These are phyloP conservation scores for Salvia hispanica DNA, from an alignment of 257 asterid genomes.

Conservation along the genomic window DNA sequence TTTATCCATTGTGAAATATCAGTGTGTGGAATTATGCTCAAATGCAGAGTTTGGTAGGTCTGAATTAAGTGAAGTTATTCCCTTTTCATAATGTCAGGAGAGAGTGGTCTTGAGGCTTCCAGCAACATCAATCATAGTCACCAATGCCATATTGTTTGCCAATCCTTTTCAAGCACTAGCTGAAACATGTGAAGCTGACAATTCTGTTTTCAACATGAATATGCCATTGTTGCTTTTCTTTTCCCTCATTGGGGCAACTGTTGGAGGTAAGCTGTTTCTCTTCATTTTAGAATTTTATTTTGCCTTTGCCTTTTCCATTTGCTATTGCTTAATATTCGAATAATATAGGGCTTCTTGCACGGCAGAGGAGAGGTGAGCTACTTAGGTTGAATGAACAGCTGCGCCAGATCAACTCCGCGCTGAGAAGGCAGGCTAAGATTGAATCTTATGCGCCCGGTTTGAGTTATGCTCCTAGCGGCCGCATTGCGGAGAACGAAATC, in stretches of 20 bases:
- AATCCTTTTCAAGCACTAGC: constrained; percentile 80
- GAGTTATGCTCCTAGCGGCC: constrained; percentile 89
- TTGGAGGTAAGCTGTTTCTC: constrained; percentile 66
- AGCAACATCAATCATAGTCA: constrained; percentile 41
- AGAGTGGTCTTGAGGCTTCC: constrained; percentile 40
- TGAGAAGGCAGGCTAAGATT: constrained; percentile 94
- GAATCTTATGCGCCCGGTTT: constrained; percentile 96
- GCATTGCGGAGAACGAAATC: constrained; percentile 76
- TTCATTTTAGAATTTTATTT: constrained; percentile 5
- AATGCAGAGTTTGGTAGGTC: background rate
- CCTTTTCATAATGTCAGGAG: constrained; percentile 42
- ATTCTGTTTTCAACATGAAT: constrained; percentile 62
- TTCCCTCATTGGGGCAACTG: constrained; percentile 91
- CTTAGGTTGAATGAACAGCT: constrained; percentile 87
- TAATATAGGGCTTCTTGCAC: constrained; percentile 80
- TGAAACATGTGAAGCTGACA: constrained; percentile 79
- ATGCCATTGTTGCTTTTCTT: constrained; percentile 90
- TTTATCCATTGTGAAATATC: background rate
- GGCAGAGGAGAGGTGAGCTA: constrained; percentile 89
- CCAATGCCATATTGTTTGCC: constrained; percentile 58
- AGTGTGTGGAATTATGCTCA: background rate
- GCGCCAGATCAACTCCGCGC: constrained; percentile 88
- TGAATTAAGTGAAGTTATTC: constrained; percentile 11
- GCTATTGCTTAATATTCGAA: background rate
- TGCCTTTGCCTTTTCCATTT: constrained; percentile 2